phyloP scores from a whole-genome alignment of 805 yeast species.

The Cyberlindnera japonica region DNA sequence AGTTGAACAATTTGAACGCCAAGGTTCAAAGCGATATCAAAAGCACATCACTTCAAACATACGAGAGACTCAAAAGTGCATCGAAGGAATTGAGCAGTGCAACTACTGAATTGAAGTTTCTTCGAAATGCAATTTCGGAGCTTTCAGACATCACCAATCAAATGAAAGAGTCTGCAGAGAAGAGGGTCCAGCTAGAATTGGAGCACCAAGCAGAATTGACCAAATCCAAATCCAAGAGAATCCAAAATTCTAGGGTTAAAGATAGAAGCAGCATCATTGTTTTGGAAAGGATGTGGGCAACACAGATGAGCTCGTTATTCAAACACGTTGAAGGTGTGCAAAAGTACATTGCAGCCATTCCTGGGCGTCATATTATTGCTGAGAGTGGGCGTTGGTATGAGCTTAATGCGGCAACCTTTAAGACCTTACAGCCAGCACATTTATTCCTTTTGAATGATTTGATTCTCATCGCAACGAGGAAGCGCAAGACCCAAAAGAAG shows the following conservation, averaged over 20 bases:
- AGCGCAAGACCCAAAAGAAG: constrained; percentile 30
- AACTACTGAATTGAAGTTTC: constrained; percentile 55
- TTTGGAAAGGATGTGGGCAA: constrained; percentile 78
- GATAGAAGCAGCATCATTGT: constrained; percentile 71
- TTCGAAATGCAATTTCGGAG: constrained; percentile 58
- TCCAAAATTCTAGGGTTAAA: constrained; percentile 50
- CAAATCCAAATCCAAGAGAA: constrained; percentile 14
- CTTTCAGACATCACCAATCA: constrained; percentile 56
- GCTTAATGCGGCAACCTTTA: constrained; percentile 79
- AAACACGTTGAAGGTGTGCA: constrained; percentile 91
- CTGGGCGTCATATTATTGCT: constrained; percentile 75
- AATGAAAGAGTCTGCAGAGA: constrained; percentile 58
- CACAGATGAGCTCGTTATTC: constrained; percentile 63
- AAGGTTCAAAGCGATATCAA: constrained; percentile 56
- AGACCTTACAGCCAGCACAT: constrained; percentile 71
- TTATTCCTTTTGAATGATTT: constrained; percentile 75
- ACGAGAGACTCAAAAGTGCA: constrained; percentile 55
- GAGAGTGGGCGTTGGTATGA: constrained; percentile 87
- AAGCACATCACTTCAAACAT: constrained; percentile 56
- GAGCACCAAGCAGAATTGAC: constrained; percentile 24
- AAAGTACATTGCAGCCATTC: constrained; percentile 65
- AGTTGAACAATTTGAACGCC: constrained; percentile 44
- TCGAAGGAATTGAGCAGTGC: constrained; percentile 61
- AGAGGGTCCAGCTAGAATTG: constrained; percentile 46
- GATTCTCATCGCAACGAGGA: constrained; percentile 67